A percentile compares a stretch with the other conserved stretches of the same genome.
Conservation (phyloP, 257 asterid species). For the Cruciata laevipes region DNA sequence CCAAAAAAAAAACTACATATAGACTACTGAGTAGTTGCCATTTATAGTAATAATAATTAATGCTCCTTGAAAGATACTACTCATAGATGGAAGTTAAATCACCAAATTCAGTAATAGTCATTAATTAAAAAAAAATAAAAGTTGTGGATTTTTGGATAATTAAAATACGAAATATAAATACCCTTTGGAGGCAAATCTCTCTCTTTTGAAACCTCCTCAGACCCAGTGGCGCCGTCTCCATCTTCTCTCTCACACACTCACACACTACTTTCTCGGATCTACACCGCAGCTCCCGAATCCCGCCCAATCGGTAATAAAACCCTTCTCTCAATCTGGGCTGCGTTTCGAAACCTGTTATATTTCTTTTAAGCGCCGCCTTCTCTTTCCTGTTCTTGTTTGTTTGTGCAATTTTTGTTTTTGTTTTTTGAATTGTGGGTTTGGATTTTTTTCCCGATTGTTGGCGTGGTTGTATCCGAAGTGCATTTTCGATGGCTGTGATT, state of each 20-base stretch:
- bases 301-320: conserved; percentile 7
- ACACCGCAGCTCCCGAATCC: conserved; percentile 18
- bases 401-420: neutral
- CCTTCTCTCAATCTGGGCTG: neutral
- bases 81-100: neutral
- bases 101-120: neutral
- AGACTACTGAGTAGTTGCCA: neutral
- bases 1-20: too few species aligned
- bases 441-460: neutral
- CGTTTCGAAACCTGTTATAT: neutral
- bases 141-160: neutral
- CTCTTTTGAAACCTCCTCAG: conserved; percentile 31
- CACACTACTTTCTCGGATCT: conserved; percentile 37
- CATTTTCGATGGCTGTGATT: neutral
- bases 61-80: neutral
- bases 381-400: neutral
- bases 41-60: neutral
- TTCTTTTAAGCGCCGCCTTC: neutral
- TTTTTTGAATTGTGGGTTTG: neutral
- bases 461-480: conserved; percentile 5
- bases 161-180: neutral
- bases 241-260: conserved; percentile 13
- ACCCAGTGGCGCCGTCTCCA: conserved; percentile 36
- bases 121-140: neutral
- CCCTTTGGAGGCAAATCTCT: conserved; percentile 37